Evolutionary conservation across 179 eudicot genomes (phyloP), one percentile per base, ranked within the genome.

Genomic region (Silene noctiflora): DNA sequence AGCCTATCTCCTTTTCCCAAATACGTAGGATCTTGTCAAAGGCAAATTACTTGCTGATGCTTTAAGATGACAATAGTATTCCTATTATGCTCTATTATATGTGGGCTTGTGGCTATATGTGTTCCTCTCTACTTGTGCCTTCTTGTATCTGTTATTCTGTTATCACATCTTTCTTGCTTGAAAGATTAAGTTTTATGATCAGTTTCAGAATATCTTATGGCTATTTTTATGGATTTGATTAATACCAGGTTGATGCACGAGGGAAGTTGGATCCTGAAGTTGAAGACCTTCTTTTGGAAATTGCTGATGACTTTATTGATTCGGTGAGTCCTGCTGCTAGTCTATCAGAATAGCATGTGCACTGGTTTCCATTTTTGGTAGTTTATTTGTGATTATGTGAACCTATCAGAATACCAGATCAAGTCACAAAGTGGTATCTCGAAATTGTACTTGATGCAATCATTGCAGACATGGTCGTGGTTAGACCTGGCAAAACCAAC

Each of bases 291-390:
- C 89, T 94, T 42, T 76, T 94, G 81, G 91, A 90, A 78, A 71
- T 92, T 70, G 97, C 97, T 44, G 98, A 92, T 83, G 91, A 94
- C 77, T 94, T 94, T 77, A 90, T 92, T 84, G 96, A 94, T 77
- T 89, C 98, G n/a, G 98, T 94, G 77, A 90, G 97, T 83, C 82
- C 79, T 80, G 67, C 53, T 63, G 51, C 16, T 44, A 67, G 44
- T 68, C 69, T 59, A 61, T 74, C 74, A 22, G 53, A 22, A 17
- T 24, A 27, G 21, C 65, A 77, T 71, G 69, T 33, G 21, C 61
- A 77, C 61, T 31, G 48, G 17, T 39, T 59, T 33, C 2, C 7
- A 7, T 22, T 73, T 48, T 25, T 8, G 11, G 4, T 63, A 14
- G 67, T 27, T 7, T 55, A 1, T 75, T 71, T 69, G 11, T 31